A percentile compares a stretch with the other conserved stretches of the same genome.
Conservation (phyloP, 345 rosid species). For the Erysimum cheiranthoides region DNA sequence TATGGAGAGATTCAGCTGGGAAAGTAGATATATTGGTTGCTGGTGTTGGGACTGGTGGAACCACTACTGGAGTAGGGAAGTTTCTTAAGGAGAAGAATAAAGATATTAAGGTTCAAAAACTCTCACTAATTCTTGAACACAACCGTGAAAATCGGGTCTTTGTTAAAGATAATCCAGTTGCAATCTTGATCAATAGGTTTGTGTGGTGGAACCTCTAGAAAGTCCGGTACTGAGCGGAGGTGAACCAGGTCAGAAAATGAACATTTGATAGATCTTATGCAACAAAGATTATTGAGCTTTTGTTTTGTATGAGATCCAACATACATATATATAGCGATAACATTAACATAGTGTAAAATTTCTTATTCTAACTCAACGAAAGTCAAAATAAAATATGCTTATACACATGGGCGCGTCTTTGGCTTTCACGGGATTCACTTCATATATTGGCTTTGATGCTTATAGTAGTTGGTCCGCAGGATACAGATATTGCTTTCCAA, state of each 20-base stretch:
- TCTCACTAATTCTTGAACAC: not conserved
- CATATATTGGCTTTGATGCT: not conserved
- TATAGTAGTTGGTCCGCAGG: not conserved
- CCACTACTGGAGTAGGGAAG: conserved; percentile 64
- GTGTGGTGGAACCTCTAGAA: conserved; percentile 43
- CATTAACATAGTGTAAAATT: not conserved
- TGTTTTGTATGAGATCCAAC: not conserved
- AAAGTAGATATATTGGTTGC: conserved; percentile 58
- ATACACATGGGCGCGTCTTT: not conserved
- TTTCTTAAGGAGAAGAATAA: conserved; percentile 71
- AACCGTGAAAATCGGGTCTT: not conserved
- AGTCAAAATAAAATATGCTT: not conserved
- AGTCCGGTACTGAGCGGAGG: conserved; percentile 49
- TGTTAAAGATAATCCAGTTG: not conserved
- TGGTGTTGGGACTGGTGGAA: conserved; percentile 78
- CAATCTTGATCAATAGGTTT: conserved; percentile 35
- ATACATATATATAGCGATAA: not conserved
- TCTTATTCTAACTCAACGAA: not conserved
- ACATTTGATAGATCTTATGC: not conserved
- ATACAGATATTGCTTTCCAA: not conserved
- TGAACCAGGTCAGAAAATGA: conserved; percentile 33
- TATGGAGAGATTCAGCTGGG: conserved; percentile 66
- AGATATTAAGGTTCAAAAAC: conserved; percentile 57
- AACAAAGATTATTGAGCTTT: not conserved
- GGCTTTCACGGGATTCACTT: not conserved